phyloP scores from a whole-genome alignment of 495 filamentous ascomycete genomes.

The Cercophora samala region DNA sequence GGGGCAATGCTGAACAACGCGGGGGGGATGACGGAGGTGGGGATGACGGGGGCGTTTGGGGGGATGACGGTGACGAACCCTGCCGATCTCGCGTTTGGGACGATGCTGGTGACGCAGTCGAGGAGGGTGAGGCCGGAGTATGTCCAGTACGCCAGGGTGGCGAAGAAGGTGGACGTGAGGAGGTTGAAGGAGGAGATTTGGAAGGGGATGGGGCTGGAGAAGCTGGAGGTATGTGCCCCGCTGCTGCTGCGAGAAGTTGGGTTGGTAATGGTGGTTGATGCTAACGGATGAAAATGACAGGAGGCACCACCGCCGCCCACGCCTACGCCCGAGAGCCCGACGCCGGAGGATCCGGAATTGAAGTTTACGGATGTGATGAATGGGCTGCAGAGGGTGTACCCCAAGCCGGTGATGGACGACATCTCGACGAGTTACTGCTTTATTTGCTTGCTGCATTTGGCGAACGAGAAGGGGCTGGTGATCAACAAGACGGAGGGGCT shows the following conservation, averaged over 20 bases:
- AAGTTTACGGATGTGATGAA: slow-evolving; percentile 93
- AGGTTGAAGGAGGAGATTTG: slow-evolving; percentile 94
- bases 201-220: slow-evolving; percentile 74
- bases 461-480: slow-evolving; percentile 92
- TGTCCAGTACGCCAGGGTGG: slow-evolving; percentile 90
- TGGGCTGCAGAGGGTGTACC: slow-evolving; percentile 78
- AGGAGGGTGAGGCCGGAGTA: slow-evolving; percentile 85
- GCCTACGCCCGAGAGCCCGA: slow-evolving; percentile 24
- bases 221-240: slow-evolving; percentile 38
- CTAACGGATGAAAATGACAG: slow-evolving; percentile 27
- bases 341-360: slow-evolving; percentile 46
- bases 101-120: slow-evolving; percentile 87
- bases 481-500: slow-evolving; percentile 57
- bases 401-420: slow-evolving; percentile 77
- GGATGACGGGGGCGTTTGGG: slow-evolving; percentile 48
- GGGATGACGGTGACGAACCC: slow-evolving; percentile 50
- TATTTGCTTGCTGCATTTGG: slow-evolving; percentile 91
- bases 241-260: too few relatives aligned
- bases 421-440: slow-evolving; percentile 98
- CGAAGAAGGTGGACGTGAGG: slow-evolving; percentile 98
- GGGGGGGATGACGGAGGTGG: slow-evolving; percentile 39
- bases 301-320: slow-evolving; percentile 9
- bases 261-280: background rate
- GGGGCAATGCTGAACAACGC: background rate
- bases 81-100: slow-evolving; percentile 71